Conservation (phyloP, 495 filamentous ascomycete species). For the Neurospora sublineolata region DNA sequence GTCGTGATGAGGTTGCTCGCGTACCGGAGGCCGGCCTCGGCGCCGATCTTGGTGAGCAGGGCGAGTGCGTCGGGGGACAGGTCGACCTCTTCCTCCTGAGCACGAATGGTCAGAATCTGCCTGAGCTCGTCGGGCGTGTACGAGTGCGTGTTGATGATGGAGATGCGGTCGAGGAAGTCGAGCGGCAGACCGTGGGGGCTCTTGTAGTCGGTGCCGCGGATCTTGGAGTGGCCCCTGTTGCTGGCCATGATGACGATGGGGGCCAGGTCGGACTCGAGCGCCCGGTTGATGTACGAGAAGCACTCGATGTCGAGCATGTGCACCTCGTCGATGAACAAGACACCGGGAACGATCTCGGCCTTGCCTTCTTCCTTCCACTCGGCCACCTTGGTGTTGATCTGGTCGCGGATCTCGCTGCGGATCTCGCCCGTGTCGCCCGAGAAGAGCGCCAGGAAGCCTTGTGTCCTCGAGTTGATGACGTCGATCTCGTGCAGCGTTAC, state of each 20-base stretch:
- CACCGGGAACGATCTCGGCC: slow-evolving; percentile 92
- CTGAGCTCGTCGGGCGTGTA: slow-evolving; percentile 78
- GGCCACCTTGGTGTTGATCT: slow-evolving; percentile 95
- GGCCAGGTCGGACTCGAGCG: slow-evolving; percentile 82
- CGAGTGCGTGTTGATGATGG: slow-evolving; percentile 91
- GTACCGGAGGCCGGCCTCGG: slow-evolving; percentile 85
- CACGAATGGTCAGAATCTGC: slow-evolving; percentile 81
- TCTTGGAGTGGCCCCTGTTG: slow-evolving; percentile 85
- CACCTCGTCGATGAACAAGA: slow-evolving; percentile 97
- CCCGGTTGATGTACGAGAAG: slow-evolving; percentile 96
- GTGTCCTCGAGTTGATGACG: slow-evolving; percentile 95
- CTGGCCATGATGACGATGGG: slow-evolving; percentile 99
- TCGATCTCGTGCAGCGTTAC: slow-evolving; percentile 97
- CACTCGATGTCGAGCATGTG: slow-evolving; percentile 99
- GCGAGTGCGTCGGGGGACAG: slow-evolving; percentile 78
- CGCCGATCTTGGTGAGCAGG: slow-evolving; percentile 85
- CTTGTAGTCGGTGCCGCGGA: slow-evolving; percentile 83
- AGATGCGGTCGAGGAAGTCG: slow-evolving; percentile 90
- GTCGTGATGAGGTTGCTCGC: slow-evolving; percentile 94
- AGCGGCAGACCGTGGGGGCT: slow-evolving; percentile 88
- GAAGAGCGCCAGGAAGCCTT: slow-evolving; percentile 92
- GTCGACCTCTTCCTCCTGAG: slow-evolving; percentile 92
- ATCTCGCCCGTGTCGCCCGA: slow-evolving; percentile 98
- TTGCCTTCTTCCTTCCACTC: slow-evolving; percentile 99
- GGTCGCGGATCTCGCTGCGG: slow-evolving; percentile 87